Evolutionary conservation across 352 stramenopile species (phyloP).

Genomic region (Globisporangium radiosum): DNA sequence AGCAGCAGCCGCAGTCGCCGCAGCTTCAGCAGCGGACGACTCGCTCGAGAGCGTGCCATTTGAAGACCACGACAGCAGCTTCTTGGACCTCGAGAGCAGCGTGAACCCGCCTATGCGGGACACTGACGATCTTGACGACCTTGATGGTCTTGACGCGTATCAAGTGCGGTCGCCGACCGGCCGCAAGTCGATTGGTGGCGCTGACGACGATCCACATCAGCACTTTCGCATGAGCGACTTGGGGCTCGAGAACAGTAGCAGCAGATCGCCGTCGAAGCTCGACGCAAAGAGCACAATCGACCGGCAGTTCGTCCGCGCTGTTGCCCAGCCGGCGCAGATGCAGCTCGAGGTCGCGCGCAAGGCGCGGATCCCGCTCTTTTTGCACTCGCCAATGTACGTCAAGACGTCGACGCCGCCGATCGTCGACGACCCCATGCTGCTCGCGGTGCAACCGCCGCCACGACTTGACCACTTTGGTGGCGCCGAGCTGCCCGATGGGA

Average conservation of each 20-base stretch:
- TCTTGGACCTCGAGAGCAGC: conserved; percentile 50
- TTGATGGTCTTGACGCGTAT: conserved; percentile 16
- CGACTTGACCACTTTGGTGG: conserved; percentile 17
- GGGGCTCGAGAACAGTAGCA: conserved; percentile 7
- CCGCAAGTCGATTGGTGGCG: conserved; percentile 5
- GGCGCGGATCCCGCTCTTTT: conserved; percentile 74
- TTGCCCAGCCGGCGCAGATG: conserved; percentile 78
- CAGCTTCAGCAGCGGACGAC: conserved; percentile 12
- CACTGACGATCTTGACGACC: conserved; percentile 3
- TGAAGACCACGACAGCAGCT: conserved; percentile 33
- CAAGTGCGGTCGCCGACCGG: conserved; percentile 9
- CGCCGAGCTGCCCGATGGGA: conserved; percentile 13
- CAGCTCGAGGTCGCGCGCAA: conserved; percentile 80
- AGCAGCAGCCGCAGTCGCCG: neutral
- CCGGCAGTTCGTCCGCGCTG: conserved; percentile 59
- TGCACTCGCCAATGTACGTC: conserved; percentile 85
- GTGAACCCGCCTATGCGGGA: conserved; percentile 9
- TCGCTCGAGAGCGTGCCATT: conserved; percentile 52
- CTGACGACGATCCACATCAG: neutral
- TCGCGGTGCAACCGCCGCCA: neutral
- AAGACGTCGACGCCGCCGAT: conserved; percentile 55
- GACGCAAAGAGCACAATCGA: conserved; percentile 53
- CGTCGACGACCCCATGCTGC: conserved; percentile 30
- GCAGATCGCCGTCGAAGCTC: conserved; percentile 23
- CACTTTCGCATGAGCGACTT: conserved; percentile 9